Evolutionary conservation across 1,284 basidiomycete genomes (phyloP).

Genomic region (Hypsizygus ulmarius): DNA sequence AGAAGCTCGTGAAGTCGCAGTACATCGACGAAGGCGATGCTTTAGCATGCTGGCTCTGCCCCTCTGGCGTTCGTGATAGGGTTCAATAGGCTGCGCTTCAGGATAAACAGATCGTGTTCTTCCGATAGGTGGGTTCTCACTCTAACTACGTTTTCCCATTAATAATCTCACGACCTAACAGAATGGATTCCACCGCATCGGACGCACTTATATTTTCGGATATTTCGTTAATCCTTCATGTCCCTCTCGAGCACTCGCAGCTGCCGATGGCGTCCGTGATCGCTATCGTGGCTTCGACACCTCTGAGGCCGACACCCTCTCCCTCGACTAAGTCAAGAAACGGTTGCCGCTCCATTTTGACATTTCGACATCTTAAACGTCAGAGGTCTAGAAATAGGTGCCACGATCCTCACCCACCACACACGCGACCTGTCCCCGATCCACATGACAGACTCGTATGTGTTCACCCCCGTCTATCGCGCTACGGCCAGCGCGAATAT

Average conservation of each 20-base stretch:
- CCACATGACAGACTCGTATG: conserved; percentile 12
- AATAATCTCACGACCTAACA: conserved; percentile 1
- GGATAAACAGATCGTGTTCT: conserved; percentile 17
- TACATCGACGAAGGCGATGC: conserved; percentile 17
- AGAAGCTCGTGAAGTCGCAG: conserved; percentile 22
- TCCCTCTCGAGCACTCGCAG: conserved; percentile 23
- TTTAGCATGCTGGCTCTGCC: conserved; percentile 21
- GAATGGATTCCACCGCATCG: conserved; percentile 27
- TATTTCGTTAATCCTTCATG: conserved; percentile 23
- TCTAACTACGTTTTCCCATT: too few species aligned
- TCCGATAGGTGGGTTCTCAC: conserved; percentile 19
- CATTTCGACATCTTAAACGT: conserved; percentile 9
- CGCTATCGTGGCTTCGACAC: too few species aligned
- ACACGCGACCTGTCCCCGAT: conserved; percentile 12
- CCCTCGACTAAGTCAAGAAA: not conserved
- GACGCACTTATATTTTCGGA: conserved; percentile 25
- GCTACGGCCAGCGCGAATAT: too few species aligned
- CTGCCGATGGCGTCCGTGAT: too few species aligned
- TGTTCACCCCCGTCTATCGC: conserved; percentile 14
- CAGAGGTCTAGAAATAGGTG: not conserved
- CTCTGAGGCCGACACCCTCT: not conserved
- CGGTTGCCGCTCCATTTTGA: conserved; percentile 19
- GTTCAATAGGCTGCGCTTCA: conserved; percentile 7
- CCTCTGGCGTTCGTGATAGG: conserved; percentile 10
- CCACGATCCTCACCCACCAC: conserved; percentile 4